phyloP scores from a whole-genome alignment of 345 rosid species.

The Linum usitatissimum region DNA sequence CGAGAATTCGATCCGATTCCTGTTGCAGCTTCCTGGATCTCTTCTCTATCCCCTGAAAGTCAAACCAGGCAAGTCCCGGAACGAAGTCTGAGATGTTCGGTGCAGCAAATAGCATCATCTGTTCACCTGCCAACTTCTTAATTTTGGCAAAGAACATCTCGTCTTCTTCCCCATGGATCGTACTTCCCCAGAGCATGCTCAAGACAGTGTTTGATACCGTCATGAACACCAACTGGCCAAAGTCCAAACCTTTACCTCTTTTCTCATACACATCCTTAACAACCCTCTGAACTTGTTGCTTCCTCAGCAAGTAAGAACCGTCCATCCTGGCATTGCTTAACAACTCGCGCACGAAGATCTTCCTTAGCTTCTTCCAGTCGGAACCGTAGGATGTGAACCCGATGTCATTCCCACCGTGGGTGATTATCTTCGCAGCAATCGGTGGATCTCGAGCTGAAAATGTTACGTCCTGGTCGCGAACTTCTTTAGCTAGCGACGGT shows the following conservation, averaged over 20 bases:
- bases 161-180: not conserved
- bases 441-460: conserved; percentile 20
- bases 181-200: not conserved
- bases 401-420: conserved; percentile 32
- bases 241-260: not conserved
- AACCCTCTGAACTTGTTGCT: conserved; percentile 22
- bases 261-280: conserved; percentile 6
- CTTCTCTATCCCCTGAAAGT: too few relatives aligned
- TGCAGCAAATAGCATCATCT: too few relatives aligned
- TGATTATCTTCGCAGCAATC: conserved; percentile 4
- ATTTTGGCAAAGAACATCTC: not conserved
- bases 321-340: conserved; percentile 27
- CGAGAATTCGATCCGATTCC: too few relatives aligned
- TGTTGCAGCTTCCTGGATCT: too few relatives aligned
- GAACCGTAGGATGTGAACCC: conserved; percentile 30
- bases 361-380: conserved; percentile 35
- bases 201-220: not conserved
- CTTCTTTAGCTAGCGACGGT: conserved; percentile 18
- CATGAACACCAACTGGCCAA: not conserved
- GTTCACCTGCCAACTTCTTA: not conserved
- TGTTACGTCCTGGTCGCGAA: conserved; percentile 18
- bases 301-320: conserved; percentile 24
- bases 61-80: too few relatives aligned
- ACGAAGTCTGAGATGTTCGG: too few relatives aligned
- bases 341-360: conserved; percentile 20